A percentile compares a stretch with the other conserved stretches of the same genome.
These are phyloP conservation scores for Megacollybia marginata DNA, from an alignment of 768 basidiomycete species.

Conservation along the genomic window DNA sequence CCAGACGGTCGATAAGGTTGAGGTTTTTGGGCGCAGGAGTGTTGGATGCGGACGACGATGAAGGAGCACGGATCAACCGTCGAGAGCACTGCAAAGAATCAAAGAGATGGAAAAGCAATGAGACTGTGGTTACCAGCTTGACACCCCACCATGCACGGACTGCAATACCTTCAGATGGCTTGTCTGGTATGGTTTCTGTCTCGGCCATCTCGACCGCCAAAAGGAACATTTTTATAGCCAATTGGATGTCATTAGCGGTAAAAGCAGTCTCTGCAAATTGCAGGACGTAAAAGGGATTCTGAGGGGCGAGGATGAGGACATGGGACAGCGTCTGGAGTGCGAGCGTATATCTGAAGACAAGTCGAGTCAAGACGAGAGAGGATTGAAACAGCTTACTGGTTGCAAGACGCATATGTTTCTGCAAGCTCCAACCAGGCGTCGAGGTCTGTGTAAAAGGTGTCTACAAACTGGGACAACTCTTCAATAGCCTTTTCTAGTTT, in stretches of 20 bases:
- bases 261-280: conserved; percentile 86
- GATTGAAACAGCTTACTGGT: conserved; percentile 46
- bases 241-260: conserved; percentile 63
- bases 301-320: conserved; percentile 73
- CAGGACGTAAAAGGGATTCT: conserved; percentile 81
- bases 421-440: conserved; percentile 88
- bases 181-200: conserved; percentile 44
- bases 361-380: background rate
- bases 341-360: conserved; percentile 49
- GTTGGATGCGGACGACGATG: conserved; percentile 44
- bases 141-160: conserved; percentile 80
- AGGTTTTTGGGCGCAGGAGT: conserved; percentile 52
- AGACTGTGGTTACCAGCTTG: conserved; percentile 54
- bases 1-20: conserved; percentile 57
- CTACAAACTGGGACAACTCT: conserved; percentile 66
- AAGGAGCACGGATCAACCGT: conserved; percentile 35
- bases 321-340: conserved; percentile 77
- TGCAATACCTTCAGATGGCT: conserved; percentile 49
- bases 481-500: conserved; percentile 60
- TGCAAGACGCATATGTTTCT: conserved; percentile 67
- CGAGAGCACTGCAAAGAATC: conserved; percentile 44
- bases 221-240: conserved; percentile 76
- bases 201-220: conserved; percentile 75
- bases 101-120: conserved; percentile 3
- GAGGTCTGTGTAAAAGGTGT: conserved; percentile 83